A percentile compares a stretch with the other conserved stretches of the same genome.
These are phyloP conservation scores for Verticillium nubilum DNA, from an alignment of 2,329 filamentous ascomycete genomes.

Conservation along the genomic window DNA sequence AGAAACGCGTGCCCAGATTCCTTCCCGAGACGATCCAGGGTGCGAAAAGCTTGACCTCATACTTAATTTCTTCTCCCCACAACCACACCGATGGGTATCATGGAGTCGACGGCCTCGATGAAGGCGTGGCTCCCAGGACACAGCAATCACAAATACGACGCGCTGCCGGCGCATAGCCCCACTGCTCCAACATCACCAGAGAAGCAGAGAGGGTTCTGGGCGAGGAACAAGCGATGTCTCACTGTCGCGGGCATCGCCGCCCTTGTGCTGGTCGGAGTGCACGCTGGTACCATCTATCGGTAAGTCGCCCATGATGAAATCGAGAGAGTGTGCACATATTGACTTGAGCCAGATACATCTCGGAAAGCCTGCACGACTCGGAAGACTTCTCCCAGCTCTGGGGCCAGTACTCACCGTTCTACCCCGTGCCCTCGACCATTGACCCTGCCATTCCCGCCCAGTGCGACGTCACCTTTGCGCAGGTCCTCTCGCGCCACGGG, in stretches of 20 bases:
- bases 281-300: background rate
- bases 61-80: background rate
- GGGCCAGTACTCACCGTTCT: constrained; percentile 88
- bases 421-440: constrained; percentile 64
- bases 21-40: background rate
- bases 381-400: constrained; percentile 58
- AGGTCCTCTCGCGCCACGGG: constrained; percentile 79
- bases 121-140: background rate
- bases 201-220: background rate
- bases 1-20: background rate
- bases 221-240: background rate
- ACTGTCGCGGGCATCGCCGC: background rate
- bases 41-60: background rate
- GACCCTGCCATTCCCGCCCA: constrained; percentile 52
- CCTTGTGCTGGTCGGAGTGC: background rate
- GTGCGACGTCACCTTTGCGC: constrained; percentile 76
- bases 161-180: background rate
- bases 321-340: too few species aligned
- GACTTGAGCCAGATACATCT: background rate
- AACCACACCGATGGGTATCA: background rate
- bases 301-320: background rate
- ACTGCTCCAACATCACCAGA: background rate
- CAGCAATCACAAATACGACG: background rate
- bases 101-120: background rate
- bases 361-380: constrained; percentile 42